These are phyloP conservation scores for Leccinum barrowsii DNA, from an alignment of 768 basidiomycete genomes.

Conservation along the genomic window DNA sequence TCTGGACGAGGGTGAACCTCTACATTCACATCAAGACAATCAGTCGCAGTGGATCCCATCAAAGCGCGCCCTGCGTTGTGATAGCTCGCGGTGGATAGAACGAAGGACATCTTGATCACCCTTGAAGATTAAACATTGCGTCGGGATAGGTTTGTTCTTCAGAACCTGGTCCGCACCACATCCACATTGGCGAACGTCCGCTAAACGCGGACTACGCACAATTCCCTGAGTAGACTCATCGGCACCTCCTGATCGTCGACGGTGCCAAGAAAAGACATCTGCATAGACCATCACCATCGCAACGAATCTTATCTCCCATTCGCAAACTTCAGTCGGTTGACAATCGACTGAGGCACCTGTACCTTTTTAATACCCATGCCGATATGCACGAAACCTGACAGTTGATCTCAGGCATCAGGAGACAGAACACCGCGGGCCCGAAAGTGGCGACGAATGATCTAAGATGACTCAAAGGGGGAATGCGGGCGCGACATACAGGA, in stretches of 20 bases:
- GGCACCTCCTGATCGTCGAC: conserved; percentile 4
- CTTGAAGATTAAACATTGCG: not conserved
- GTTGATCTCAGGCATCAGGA: not conserved
- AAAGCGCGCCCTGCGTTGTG: not conserved
- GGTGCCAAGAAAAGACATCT: not conserved
- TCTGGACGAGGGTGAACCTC: not conserved
- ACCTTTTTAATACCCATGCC: conserved; percentile 1
- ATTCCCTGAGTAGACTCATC: not conserved
- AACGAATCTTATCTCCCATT: conserved; percentile 10
- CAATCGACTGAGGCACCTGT: not conserved
- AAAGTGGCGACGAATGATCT: not conserved
- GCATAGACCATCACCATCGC: conserved; percentile 10
- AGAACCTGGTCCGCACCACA: not conserved
- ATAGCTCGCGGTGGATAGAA: not conserved
- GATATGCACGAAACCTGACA: not conserved
- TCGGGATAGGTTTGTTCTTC: not conserved
- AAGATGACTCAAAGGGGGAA: not conserved
- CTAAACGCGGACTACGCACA: not conserved
- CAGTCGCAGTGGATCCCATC: not conserved
- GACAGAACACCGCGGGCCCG: not conserved
- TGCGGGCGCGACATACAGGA: not conserved
- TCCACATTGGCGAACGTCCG: not conserved
- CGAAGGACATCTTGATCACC: not conserved
- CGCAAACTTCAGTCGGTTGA: not conserved
- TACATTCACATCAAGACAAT: conserved; percentile 2